Evolutionary conservation across 495 filamentous ascomycete genomes (phyloP).

Genomic region (Xanthoparmelia taractica): DNA sequence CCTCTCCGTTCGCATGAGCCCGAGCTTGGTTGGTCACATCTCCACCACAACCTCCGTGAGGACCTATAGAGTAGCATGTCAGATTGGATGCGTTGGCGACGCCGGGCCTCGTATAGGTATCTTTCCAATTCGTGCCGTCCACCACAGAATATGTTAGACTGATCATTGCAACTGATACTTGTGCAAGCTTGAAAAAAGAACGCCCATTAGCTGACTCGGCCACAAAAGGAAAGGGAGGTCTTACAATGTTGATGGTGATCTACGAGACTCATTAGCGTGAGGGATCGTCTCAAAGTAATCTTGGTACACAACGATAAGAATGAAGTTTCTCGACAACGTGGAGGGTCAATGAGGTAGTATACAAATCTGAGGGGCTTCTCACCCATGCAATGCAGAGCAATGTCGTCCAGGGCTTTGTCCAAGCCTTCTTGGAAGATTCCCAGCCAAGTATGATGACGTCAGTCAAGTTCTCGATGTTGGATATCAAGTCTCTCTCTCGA

Average conservation of each 20-base stretch:
- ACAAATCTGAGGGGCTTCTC: neutral
- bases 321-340: neutral
- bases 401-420: neutral
- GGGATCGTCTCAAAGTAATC: neutral
- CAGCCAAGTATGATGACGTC: constrained; percentile 11
- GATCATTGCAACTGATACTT: constrained; percentile 15
- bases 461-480: constrained; percentile 16
- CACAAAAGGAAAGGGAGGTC: neutral
- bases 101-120: constrained; percentile 12
- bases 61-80: constrained; percentile 10
- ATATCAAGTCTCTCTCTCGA: constrained; percentile 12
- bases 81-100: constrained; percentile 18
- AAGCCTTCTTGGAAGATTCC: neutral
- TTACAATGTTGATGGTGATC: constrained; percentile 9
- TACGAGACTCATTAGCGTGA: neutral
- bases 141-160: constrained; percentile 18
- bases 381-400: constrained; percentile 14
- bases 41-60: neutral
- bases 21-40: constrained; percentile 8
- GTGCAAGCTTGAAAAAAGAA: constrained; percentile 9
- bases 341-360: neutral
- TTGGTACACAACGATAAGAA: neutral
- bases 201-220: neutral
- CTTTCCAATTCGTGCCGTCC: constrained; percentile 17
- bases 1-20: constrained; percentile 20